Evolutionary conservation across 441 rosid genomes (phyloP).

Genomic region (Populus hybrid): DNA sequence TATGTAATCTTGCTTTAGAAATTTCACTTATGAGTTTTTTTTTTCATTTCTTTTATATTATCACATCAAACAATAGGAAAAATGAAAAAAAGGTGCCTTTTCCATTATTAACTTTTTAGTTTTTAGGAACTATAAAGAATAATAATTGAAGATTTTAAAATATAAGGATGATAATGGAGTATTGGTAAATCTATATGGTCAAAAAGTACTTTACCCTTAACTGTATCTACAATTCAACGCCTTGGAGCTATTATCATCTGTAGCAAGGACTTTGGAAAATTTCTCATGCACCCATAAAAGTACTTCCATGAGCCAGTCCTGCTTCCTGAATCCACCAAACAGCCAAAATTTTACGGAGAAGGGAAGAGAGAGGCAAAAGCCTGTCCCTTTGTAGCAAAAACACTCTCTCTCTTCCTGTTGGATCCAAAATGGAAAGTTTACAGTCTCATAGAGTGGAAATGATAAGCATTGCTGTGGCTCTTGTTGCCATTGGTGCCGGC

Average conservation of each 20-base stretch:
- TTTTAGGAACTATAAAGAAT: neutral
- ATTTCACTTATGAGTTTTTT: too few relatives aligned
- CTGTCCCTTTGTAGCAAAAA: neutral
- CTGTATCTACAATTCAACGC: neutral
- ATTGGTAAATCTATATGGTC: neutral
- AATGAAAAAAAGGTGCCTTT: neutral
- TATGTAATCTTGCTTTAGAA: too few relatives aligned
- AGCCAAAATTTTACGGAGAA: neutral
- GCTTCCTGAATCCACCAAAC: neutral
- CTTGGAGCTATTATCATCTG: neutral
- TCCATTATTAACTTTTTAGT: neutral
- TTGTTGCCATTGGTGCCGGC: constrained; percentile 51
- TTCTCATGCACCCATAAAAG: neutral
- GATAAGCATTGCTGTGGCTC: constrained; percentile 52
- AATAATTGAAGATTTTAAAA: neutral
- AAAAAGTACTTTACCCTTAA: neutral
- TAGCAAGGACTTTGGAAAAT: neutral
- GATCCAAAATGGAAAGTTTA: constrained; percentile 28
- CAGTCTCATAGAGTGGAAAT: constrained; percentile 43
- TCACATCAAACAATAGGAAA: too few relatives aligned
- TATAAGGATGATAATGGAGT: neutral
- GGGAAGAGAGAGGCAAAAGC: neutral
- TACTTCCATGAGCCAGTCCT: neutral
- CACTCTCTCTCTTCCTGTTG: neutral
- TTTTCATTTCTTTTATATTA: too few relatives aligned